Percentiles rank a stretch among this genome's conserved stretches.
These are phyloP conservation scores for Skeletonema potamos DNA, from an alignment of 108 stramenopile genomes.

Conservation along the genomic window DNA sequence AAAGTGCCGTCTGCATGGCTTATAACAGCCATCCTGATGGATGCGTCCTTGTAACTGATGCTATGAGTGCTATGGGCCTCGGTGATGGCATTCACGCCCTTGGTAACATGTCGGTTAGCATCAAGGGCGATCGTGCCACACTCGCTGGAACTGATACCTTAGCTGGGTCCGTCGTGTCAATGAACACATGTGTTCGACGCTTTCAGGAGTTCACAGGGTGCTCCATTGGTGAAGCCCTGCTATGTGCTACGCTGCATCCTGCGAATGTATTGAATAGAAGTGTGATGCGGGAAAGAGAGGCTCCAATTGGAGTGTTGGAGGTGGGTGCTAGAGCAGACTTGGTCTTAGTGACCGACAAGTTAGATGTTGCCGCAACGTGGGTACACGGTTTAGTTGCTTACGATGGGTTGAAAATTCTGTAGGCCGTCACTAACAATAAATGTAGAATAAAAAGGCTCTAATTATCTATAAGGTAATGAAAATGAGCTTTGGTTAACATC, in stretches of 20 bases:
- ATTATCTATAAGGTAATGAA: background rate
- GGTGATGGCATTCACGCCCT: constrained; percentile 37
- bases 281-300: constrained; percentile 1
- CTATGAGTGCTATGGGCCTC: constrained; percentile 64
- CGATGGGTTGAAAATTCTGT: background rate
- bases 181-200: constrained; percentile 54
- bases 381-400: constrained; percentile 19
- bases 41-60: constrained; percentile 63
- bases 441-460: background rate
- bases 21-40: constrained; percentile 46
- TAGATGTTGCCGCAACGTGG: constrained; percentile 28
- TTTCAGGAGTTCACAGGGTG: constrained; percentile 52
- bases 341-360: constrained; percentile 21
- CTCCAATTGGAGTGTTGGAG: constrained; percentile 28
- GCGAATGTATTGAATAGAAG: constrained; percentile 46
- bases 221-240: constrained; percentile 38
- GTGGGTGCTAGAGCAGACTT: constrained; percentile 36
- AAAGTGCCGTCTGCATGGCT: constrained; percentile 49
- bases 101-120: constrained; percentile 37
- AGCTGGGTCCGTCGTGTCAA: constrained; percentile 53
- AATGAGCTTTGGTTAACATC: background rate
- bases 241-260: constrained; percentile 50
- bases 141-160: constrained; percentile 51
- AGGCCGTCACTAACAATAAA: background rate
- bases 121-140: constrained; percentile 39